A percentile compares a stretch with the other conserved stretches of the same genome.
Conservation (phyloP, 1,284 basidiomycete species). For the Peniophora sp. region DNA sequence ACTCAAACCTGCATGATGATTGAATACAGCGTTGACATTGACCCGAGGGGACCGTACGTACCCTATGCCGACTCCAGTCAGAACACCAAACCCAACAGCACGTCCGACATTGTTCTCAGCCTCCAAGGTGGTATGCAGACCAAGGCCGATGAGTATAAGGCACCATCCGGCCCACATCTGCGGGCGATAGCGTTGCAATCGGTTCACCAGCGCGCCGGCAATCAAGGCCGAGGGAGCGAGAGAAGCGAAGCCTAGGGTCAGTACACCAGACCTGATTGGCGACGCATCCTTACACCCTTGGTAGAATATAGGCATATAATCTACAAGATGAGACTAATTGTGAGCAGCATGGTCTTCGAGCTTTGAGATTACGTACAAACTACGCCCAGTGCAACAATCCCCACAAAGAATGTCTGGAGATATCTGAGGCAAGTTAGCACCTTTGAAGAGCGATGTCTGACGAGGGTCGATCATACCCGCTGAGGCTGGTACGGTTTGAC, state of each 20-base stretch:
- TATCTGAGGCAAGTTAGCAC: neutral
- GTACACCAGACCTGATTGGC: conserved; percentile 32
- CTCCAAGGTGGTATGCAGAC: conserved; percentile 20
- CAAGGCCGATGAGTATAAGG: conserved; percentile 16
- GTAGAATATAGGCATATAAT: conserved; percentile 29
- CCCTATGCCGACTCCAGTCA: neutral
- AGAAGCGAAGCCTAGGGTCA: conserved; percentile 27
- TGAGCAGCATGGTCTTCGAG: no score
- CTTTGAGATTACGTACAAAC: conserved; percentile 9
- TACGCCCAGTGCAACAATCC: conserved; percentile 15
- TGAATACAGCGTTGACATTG: conserved; percentile 14
- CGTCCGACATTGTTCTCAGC: conserved; percentile 8
- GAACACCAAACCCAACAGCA: neutral
- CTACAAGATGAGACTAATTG: conserved; percentile 12
- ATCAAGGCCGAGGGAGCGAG: conserved; percentile 21
- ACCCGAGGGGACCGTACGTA: conserved; percentile 1
- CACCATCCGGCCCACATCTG: conserved; percentile 24
- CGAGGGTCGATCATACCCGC: conserved; percentile 13
- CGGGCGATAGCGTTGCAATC: conserved; percentile 21
- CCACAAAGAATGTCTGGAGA: conserved; percentile 14
- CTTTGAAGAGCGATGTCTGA: no score
- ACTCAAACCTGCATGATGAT: conserved; percentile 15
- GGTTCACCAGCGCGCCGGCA: conserved; percentile 20
- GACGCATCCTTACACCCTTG: conserved; percentile 30
- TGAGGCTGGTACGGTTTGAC: conserved; percentile 18